These are phyloP conservation scores for Podila verticillata DNA, from an alignment of 192 early-diverging fungal genomes.

Conservation along the genomic window DNA sequence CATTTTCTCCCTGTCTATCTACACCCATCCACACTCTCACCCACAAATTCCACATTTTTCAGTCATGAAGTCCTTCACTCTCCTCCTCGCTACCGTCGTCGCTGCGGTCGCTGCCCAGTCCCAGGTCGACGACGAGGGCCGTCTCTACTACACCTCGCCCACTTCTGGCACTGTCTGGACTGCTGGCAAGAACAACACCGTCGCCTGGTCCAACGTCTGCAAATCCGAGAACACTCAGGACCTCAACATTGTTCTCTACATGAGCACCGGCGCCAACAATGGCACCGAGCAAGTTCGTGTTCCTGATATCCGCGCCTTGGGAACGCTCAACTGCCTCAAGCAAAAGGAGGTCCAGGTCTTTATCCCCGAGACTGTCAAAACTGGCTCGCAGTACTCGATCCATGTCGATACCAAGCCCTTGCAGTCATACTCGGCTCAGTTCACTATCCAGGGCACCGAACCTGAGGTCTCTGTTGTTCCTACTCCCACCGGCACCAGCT, in stretches of 20 bases:
- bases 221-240: conserved; percentile 4
- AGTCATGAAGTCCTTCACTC: conserved; percentile 4
- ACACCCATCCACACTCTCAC: background rate
- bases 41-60: no score
- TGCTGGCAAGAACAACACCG: conserved; percentile 16
- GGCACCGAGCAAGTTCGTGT: conserved; percentile 10
- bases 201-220: conserved; percentile 14
- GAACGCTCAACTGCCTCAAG: conserved; percentile 12
- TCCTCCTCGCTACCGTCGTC: conserved; percentile 2
- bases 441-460: conserved; percentile 8
- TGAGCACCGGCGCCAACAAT: background rate
- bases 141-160: conserved; percentile 16
- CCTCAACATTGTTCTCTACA: conserved; percentile 15
- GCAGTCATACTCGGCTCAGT: conserved; percentile 25
- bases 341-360: background rate
- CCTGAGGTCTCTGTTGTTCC: background rate
- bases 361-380: background rate
- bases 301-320: background rate
- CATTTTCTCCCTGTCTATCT: background rate
- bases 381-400: conserved; percentile 5
- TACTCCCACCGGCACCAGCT: background rate
- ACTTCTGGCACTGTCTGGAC: conserved; percentile 14
- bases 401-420: conserved; percentile 12
- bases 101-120: conserved; percentile 7
- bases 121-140: conserved; percentile 7